Evolutionary conservation across 345 rosid species (phyloP).

Genomic region (Ceriops tagal): DNA sequence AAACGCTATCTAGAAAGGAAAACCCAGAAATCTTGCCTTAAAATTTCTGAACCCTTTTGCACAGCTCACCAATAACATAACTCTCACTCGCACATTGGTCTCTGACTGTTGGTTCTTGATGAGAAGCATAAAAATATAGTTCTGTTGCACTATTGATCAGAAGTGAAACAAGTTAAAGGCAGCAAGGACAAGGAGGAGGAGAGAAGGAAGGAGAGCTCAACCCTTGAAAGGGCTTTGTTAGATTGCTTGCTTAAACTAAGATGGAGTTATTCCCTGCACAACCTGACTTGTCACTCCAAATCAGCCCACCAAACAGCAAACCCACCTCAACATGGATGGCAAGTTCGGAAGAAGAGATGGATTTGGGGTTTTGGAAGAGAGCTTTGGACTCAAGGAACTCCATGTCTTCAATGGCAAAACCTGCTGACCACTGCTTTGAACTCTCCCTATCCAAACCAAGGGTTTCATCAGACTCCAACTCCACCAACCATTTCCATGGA

Average conservation of each 20-base stretch:
- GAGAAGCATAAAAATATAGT: too few species aligned
- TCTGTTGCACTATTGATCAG: not conserved
- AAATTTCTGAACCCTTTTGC: conserved; percentile 14
- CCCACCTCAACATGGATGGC: conserved; percentile 61
- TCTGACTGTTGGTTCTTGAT: not conserved
- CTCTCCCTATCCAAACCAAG: conserved; percentile 65
- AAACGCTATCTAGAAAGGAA: not conserved
- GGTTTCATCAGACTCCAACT: conserved; percentile 28
- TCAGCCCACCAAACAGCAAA: conserved; percentile 68
- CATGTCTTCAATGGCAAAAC: conserved; percentile 48
- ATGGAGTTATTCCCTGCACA: conserved; percentile 88
- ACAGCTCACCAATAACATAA: conserved; percentile 21
- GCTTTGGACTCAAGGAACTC: conserved; percentile 50
- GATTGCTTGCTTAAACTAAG: not conserved
- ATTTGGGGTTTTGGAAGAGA: conserved; percentile 58
- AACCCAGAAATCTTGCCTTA: conserved; percentile 18
- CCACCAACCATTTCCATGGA: conserved; percentile 31
- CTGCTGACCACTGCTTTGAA: conserved; percentile 39
- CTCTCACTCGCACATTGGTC: too few species aligned
- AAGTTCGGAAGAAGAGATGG: conserved; percentile 41
- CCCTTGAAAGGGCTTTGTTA: not conserved
- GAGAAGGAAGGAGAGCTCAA: not conserved
- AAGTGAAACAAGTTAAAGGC: not conserved
- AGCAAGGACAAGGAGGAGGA: not conserved
- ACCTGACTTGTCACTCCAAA: conserved; percentile 70